phyloP scores from a whole-genome alignment of 495 filamentous ascomycete species.

The Talaromyces adpressus region DNA sequence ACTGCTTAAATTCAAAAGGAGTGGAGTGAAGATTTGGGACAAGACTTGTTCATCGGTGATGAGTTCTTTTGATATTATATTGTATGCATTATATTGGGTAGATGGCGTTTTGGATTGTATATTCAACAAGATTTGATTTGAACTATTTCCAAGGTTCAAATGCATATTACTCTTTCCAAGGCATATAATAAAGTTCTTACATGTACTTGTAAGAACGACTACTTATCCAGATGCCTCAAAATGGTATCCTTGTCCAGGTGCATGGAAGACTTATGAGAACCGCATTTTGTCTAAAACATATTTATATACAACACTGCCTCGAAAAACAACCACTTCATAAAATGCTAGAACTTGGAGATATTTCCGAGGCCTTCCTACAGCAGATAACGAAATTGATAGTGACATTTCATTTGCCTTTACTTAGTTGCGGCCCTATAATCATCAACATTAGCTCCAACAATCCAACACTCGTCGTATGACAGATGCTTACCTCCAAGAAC shows the following conservation, averaged over 20 bases:
- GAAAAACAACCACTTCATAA: background rate
- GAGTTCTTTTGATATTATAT: background rate
- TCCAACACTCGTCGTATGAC: background rate
- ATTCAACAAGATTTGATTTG: background rate
- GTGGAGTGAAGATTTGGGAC: background rate
- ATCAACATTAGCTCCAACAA: background rate
- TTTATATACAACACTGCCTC: background rate
- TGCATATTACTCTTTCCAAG: too few species aligned
- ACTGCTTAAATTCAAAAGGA: constrained; percentile 18
- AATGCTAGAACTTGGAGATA: background rate
- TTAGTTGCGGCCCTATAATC: constrained; percentile 32
- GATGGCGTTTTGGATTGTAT: constrained; percentile 3
- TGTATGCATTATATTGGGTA: constrained; percentile 4
- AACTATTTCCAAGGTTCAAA: background rate
- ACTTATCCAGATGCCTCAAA: too few species aligned
- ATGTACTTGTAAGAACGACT: too few species aligned
- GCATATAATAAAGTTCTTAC: too few species aligned
- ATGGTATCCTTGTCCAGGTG: background rate
- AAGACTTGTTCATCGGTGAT: background rate
- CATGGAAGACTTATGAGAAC: background rate
- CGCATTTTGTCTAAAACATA: constrained; percentile 1
- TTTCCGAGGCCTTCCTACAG: background rate
- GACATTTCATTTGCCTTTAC: constrained; percentile 8
- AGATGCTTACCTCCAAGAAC: constrained; percentile 73
- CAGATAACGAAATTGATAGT: background rate